phyloP scores from a whole-genome alignment of 164 flowering plant genomes.

The Echeveria elegans region DNA sequence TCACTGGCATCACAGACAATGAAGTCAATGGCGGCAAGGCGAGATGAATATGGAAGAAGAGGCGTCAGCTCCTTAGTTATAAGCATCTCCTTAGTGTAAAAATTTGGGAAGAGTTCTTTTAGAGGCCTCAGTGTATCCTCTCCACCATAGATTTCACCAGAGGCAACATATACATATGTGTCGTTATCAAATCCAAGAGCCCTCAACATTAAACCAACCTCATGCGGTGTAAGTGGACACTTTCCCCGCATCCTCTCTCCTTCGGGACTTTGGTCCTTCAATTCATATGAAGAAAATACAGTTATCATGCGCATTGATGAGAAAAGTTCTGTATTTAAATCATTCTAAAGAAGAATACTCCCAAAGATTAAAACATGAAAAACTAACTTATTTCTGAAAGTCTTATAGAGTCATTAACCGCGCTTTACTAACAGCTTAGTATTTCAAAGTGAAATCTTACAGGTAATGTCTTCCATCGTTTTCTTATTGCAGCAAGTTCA shows the following conservation, averaged over 20 bases:
- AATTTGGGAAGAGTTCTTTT: neutral
- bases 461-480: neutral
- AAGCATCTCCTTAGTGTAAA: neutral
- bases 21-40: neutral
- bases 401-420: neutral
- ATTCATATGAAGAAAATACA: neutral
- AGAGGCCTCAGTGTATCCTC: neutral
- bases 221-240: neutral
- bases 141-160: neutral
- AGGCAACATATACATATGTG: neutral
- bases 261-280: neutral
- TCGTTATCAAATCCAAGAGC: neutral
- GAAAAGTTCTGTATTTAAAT: neutral
- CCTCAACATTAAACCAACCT: neutral
- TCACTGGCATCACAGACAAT: neutral
- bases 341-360: neutral
- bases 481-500: neutral
- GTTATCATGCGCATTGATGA: neutral
- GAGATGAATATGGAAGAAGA: neutral
- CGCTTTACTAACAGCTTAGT: neutral
- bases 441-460: neutral
- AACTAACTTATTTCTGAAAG: too few species aligned
- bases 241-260: neutral
- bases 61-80: neutral
- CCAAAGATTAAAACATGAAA: neutral